Evolutionary conservation across 2,329 filamentous ascomycete species (phyloP).

Genomic region (Ophiostoma quercus): DNA sequence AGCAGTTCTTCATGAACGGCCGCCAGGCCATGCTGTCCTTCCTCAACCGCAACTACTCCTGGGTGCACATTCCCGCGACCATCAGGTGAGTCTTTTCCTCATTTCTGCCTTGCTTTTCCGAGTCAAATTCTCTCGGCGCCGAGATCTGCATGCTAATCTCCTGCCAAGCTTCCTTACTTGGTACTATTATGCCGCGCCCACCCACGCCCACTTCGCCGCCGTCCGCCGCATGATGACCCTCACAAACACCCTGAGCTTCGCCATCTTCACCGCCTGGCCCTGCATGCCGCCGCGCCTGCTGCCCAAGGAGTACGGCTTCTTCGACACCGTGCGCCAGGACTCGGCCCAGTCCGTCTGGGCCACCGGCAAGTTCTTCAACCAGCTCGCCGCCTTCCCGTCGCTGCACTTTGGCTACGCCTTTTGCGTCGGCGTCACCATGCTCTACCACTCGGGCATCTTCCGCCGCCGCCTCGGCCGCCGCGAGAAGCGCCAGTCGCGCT

Average conservation of each 20-base stretch:
- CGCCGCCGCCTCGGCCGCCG: constrained; percentile 11
- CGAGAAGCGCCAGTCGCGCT: constrained; percentile 4
- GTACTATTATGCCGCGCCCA: constrained; percentile 15
- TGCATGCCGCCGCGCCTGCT: constrained; percentile 13
- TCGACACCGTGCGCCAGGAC: constrained; percentile 12
- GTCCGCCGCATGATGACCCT: constrained; percentile 13
- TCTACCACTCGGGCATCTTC: constrained; percentile 13
- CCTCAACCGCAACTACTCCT: constrained; percentile 14
- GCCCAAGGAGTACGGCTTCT: constrained; percentile 12
- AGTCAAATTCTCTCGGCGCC: neutral
- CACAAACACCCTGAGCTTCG: constrained; percentile 10
- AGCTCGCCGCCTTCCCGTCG: constrained; percentile 9
- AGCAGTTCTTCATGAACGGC: constrained; percentile 9
- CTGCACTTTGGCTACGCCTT: constrained; percentile 13
- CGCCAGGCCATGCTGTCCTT: constrained; percentile 13
- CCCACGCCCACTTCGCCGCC: constrained; percentile 12
- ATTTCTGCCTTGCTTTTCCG: too few relatives aligned
- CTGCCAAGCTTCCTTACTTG: neutral
- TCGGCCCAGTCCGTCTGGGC: constrained; percentile 9
- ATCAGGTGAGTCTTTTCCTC: neutral
- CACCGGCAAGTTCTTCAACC: constrained; percentile 13
- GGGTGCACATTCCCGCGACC: constrained; percentile 10
- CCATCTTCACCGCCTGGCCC: constrained; percentile 10
- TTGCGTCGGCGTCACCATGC: constrained; percentile 14
- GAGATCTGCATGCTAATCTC: neutral